Evolutionary conservation across 495 filamentous ascomycete species (phyloP), one percentile per base, ranked within the genome.

Genomic region (Aspergillus steynii): DNA sequence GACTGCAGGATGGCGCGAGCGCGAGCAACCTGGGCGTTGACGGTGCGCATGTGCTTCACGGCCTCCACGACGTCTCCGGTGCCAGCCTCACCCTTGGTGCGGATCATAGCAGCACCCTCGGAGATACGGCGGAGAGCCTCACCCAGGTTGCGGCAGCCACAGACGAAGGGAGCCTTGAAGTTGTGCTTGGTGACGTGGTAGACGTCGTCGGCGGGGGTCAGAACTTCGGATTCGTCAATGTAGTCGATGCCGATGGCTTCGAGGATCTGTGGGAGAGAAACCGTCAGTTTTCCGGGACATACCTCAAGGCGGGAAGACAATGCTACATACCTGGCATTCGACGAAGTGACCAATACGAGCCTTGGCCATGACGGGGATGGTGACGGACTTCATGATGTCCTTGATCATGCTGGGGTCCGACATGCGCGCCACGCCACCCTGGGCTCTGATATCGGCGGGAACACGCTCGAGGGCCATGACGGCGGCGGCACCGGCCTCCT

Each of bases 381-480:
- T 98, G n/a, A 99, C 95, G 34, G 93, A 86, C 6, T 84, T 86
- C 88, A 97, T 96, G 69, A 99, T 99, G 74, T 93, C 92, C 76
- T 90, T 89, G 83, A 99, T 97, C 88, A 97, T 92, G 64, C 80
- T 76, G 8, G 95, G 95, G 80, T 98, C 95, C 5, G 91, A 96
- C 95, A 99, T 99, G 73, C 95, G 88, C 2, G 94, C 92, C 20
- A 99, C 95, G 72, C 95, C 95, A 65, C 95, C 95, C 68, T 96
- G 80, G 42, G 79, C 88, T 55, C 95, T 87, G 78, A 99, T 99
- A 80, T 99, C 95, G 65, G 96, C 94, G 60, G 95, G 95, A 60
- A 99, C 96, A 68, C 95, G 90, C 82, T 98, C 96, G 63, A 99
- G 86, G 31, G 95, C 95, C 95, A 99, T 99, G 79, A 99, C 95